phyloP scores from a whole-genome alignment of 2,329 filamentous ascomycete species.

The Grosmannia serpens region DNA sequence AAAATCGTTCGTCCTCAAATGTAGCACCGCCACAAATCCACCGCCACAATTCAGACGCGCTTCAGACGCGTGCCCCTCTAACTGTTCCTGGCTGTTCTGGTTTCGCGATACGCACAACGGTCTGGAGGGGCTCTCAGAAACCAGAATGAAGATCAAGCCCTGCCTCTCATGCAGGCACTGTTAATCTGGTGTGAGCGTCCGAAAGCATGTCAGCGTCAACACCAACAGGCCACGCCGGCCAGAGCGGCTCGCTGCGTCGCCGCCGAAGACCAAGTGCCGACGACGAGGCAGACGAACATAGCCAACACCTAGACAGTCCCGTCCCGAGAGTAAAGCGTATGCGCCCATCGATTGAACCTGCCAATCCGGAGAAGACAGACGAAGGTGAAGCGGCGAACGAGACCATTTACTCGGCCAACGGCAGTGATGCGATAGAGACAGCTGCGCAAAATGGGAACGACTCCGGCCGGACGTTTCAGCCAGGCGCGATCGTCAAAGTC shows the following conservation, averaged over 20 bases:
- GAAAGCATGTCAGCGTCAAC: slow-evolving; percentile 23
- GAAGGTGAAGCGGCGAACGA: slow-evolving; percentile 7
- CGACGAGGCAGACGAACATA: slow-evolving; percentile 23
- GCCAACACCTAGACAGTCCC: slow-evolving; percentile 9
- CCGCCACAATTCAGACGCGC: background rate
- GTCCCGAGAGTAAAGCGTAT: slow-evolving; percentile 22
- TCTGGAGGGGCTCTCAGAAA: background rate
- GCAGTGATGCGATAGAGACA: slow-evolving; percentile 3
- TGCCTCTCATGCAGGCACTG: background rate
- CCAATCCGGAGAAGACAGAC: background rate
- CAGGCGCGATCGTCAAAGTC: slow-evolving; percentile 82
- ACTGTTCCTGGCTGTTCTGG: background rate
- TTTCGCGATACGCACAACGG: background rate
- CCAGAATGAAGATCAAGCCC: background rate
- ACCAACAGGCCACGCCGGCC: slow-evolving; percentile 22
- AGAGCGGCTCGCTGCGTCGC: slow-evolving; percentile 21
- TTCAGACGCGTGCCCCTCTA: background rate
- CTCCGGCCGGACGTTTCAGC: slow-evolving; percentile 35
- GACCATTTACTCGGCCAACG: slow-evolving; percentile 8
- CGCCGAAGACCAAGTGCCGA: slow-evolving; percentile 32
- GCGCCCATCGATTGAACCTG: slow-evolving; percentile 13
- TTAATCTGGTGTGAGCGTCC: background rate
- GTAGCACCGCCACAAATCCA: background rate
- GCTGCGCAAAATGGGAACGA: slow-evolving; percentile 6
- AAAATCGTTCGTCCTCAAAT: background rate